Conservation (phyloP, 1,284 basidiomycete genomes). For the Pholiota adiposa region DNA sequence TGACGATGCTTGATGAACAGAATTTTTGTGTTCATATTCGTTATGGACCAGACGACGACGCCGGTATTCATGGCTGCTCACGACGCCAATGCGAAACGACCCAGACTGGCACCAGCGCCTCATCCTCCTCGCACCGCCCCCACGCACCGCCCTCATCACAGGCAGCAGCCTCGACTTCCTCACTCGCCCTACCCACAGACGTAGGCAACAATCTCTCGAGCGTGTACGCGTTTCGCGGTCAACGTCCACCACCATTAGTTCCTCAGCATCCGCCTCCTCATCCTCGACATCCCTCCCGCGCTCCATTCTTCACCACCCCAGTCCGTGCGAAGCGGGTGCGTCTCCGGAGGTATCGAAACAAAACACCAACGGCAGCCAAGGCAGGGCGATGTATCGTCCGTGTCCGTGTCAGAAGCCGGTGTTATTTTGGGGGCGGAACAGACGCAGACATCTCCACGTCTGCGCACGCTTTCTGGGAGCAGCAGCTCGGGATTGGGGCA, state of each 20-base stretch:
- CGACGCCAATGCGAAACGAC: not conserved
- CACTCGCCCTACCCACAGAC: not conserved
- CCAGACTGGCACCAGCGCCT: not conserved
- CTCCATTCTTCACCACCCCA: not conserved
- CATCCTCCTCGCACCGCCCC: not conserved
- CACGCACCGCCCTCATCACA: not conserved
- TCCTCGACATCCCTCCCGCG: conserved; percentile 3
- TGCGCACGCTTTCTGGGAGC: not conserved
- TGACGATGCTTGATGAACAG: not conserved
- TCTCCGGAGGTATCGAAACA: not conserved
- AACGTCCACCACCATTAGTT: not conserved
- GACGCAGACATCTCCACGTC: not conserved
- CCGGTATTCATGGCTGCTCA: too few relatives aligned
- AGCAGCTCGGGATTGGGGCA: not conserved
- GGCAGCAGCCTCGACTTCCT: not conserved
- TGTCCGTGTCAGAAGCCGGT: not conserved
- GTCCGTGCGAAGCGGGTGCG: not conserved
- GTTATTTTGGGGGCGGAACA: not conserved
- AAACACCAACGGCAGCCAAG: too few relatives aligned
- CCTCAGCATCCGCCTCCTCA: not conserved
- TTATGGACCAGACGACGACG: not conserved
- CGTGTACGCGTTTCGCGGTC: not conserved
- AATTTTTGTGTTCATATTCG: too few relatives aligned
- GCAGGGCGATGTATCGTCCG: not conserved
- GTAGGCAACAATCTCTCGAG: not conserved